Percentiles rank a stretch among this genome's conserved stretches.
Evolutionary conservation across 768 basidiomycete genomes (phyloP).

Genomic region (Hebeloma cylindrosporum): DNA sequence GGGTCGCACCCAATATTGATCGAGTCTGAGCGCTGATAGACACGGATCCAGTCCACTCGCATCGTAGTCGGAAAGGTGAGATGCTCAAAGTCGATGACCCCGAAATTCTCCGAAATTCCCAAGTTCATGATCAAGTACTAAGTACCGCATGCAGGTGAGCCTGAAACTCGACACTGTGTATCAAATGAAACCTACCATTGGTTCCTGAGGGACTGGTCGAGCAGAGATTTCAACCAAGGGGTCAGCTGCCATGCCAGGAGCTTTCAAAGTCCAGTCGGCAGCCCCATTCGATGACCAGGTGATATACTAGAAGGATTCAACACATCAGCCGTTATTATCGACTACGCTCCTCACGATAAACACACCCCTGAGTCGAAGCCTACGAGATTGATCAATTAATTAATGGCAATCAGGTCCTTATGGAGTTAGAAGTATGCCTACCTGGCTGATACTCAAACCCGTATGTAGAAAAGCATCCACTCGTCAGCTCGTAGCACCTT

Average conservation of each 20-base stretch:
- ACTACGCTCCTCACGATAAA: no score
- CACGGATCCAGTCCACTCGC: constrained; percentile 85
- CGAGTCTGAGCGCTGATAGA: constrained; percentile 75
- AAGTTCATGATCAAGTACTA: constrained; percentile 86
- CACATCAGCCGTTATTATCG: background rate
- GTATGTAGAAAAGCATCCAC: constrained; percentile 63
- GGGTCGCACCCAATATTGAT: constrained; percentile 89
- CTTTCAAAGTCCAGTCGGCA: constrained; percentile 69
- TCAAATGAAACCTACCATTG: constrained; percentile 54
- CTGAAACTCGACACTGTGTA: background rate
- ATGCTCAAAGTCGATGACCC: constrained; percentile 63
- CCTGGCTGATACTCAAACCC: constrained; percentile 83
- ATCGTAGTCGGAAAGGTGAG: constrained; percentile 73
- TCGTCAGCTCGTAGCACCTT: constrained; percentile 60
- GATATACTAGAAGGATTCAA: constrained; percentile 56
- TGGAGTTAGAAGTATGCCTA: constrained; percentile 15
- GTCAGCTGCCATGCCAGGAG: constrained; percentile 60
- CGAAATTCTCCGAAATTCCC: constrained; percentile 82
- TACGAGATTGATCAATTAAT: constrained; percentile 3
- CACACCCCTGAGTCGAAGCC: constrained; percentile 24
- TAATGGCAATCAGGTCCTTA: background rate
- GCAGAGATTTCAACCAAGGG: constrained; percentile 56
- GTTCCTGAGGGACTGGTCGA: constrained; percentile 78
- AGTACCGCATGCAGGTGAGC: background rate
- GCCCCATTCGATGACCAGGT: constrained; percentile 69